These are phyloP conservation scores for Papiliotrema fonsecae DNA, from an alignment of 1,284 basidiomycete genomes.

Conservation along the genomic window DNA sequence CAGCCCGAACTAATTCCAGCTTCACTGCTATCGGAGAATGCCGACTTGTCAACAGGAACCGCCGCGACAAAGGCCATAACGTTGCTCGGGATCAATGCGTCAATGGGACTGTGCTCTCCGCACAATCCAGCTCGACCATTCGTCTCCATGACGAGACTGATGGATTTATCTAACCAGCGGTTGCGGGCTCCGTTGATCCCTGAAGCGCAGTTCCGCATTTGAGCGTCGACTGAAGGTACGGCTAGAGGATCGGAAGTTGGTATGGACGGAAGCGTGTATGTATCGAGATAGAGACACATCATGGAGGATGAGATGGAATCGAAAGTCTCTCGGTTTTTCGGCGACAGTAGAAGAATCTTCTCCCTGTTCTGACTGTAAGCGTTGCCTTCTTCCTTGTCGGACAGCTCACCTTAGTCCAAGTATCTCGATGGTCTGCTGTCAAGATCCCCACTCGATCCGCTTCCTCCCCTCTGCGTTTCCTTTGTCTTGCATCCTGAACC, in stretches of 20 bases:
- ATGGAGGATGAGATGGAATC: conserved; percentile 67
- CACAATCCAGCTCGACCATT: conserved; percentile 79
- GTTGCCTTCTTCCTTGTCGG: background rate
- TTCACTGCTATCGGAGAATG: conserved; percentile 8
- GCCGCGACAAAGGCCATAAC: conserved; percentile 79
- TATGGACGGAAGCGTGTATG: conserved; percentile 48
- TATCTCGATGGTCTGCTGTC: conserved; percentile 74
- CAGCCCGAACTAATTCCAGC: conserved; percentile 52
- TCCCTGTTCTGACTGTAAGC: conserved; percentile 58
- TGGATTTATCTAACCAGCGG: conserved; percentile 89
- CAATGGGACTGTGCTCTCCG: conserved; percentile 90
- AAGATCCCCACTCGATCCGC: conserved; percentile 65
- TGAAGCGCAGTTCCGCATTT: conserved; percentile 70
- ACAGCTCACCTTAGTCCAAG: conserved; percentile 67
- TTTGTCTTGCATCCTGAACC: conserved; percentile 62
- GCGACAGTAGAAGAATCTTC: conserved; percentile 64
- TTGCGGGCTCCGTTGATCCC: conserved; percentile 67
- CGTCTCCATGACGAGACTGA: conserved; percentile 77
- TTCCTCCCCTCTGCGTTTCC: conserved; percentile 56
- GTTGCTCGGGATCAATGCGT: conserved; percentile 86
- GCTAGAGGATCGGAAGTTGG: conserved; percentile 51
- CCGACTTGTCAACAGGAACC: conserved; percentile 54
- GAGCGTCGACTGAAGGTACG: conserved; percentile 61
- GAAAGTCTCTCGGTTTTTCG: conserved; percentile 59
- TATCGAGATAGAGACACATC: conserved; percentile 62